Evolutionary conservation across 345 rosid genomes (phyloP).

Genomic region (Aquilaria yunnanensis): DNA sequence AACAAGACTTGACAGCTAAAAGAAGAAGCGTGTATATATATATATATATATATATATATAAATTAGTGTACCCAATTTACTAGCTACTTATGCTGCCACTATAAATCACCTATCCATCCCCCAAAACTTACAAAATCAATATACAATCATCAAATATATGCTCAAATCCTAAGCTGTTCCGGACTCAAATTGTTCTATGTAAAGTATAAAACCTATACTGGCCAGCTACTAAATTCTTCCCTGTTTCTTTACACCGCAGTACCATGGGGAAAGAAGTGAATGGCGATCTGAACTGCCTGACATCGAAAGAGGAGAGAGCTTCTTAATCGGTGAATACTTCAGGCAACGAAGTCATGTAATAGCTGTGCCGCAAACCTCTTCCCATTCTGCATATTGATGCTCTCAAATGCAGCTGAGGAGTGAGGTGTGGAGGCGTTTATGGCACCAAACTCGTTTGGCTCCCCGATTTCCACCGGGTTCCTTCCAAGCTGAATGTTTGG

Average conservation of each 20-base stretch:
- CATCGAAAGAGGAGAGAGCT: too few species aligned
- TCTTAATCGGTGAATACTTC: slow-evolving; percentile 12
- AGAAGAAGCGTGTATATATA: not conserved
- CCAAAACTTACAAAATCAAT: slow-evolving; percentile 75
- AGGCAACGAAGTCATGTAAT: slow-evolving; percentile 88
- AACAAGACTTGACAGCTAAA: too few species aligned
- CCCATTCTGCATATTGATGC: slow-evolving; percentile 71
- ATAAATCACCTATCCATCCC: slow-evolving; percentile 49
- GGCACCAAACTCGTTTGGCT: slow-evolving; percentile 57
- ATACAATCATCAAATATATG: slow-evolving; percentile 64
- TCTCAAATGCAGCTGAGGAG: slow-evolving; percentile 60
- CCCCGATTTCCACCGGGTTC: slow-evolving; percentile 54
- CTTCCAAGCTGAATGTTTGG: slow-evolving; percentile 79
- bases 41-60: not conserved
- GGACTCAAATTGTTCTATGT: slow-evolving; percentile 51
- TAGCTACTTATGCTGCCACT: slow-evolving; percentile 26
- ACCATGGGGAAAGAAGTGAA: slow-evolving; percentile 27
- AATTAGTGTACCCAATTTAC: slow-evolving; percentile 33
- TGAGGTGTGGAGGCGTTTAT: slow-evolving; percentile 44
- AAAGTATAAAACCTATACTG: slow-evolving; percentile 66
- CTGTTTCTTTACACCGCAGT: slow-evolving; percentile 31
- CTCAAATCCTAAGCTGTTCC: slow-evolving; percentile 56
- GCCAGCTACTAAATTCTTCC: slow-evolving; percentile 12
- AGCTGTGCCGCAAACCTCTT: slow-evolving; percentile 86
- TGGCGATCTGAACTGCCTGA: slow-evolving; percentile 4